These are phyloP conservation scores for Scheffersomyces insectosa DNA, from an alignment of 1,139 yeast genomes.

Conservation along the genomic window DNA sequence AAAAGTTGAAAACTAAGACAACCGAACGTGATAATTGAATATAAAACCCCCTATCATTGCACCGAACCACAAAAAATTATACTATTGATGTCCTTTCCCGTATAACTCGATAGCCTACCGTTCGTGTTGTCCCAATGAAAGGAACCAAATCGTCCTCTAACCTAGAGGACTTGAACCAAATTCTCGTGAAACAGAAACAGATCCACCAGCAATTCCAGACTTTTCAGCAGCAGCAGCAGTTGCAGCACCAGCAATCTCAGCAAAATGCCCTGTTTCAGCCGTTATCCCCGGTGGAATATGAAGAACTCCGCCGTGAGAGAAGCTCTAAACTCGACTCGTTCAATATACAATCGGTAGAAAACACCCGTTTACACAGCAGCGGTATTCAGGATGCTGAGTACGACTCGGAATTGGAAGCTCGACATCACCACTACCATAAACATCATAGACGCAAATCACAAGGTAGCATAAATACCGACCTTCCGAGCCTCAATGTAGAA, in stretches of 20 bases:
- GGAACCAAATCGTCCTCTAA: slow-evolving; percentile 4
- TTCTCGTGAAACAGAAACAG: slow-evolving; percentile 1
- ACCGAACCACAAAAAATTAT: too few species aligned
- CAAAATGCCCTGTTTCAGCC: background rate
- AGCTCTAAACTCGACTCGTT: slow-evolving; percentile 23
- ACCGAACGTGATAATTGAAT: too few species aligned
- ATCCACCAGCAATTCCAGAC: background rate
- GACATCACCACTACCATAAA: slow-evolving; percentile 2
- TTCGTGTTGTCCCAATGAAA: background rate
- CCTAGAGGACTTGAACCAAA: slow-evolving; percentile 4
- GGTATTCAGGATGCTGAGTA: slow-evolving; percentile 5
- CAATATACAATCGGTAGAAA: slow-evolving; percentile 19
- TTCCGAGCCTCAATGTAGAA: slow-evolving; percentile 1
- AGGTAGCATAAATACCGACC: slow-evolving; percentile 1
- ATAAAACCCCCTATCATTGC: too few species aligned
- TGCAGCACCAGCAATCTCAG: too few species aligned
- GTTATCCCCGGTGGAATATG: background rate
- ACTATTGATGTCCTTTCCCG: too few species aligned
- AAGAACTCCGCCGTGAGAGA: slow-evolving; percentile 9
- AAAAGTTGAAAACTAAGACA: too few species aligned
- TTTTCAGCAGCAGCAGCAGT: background rate
- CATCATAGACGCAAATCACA: background rate
- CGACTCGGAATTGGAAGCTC: background rate
- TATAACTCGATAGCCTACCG: too few species aligned
- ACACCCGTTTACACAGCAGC: slow-evolving; percentile 9